A percentile compares a stretch with the other conserved stretches of the same genome.
These are phyloP conservation scores for Trichosporon sp. DNA, from an alignment of 1,284 basidiomycete species.

Conservation along the genomic window DNA sequence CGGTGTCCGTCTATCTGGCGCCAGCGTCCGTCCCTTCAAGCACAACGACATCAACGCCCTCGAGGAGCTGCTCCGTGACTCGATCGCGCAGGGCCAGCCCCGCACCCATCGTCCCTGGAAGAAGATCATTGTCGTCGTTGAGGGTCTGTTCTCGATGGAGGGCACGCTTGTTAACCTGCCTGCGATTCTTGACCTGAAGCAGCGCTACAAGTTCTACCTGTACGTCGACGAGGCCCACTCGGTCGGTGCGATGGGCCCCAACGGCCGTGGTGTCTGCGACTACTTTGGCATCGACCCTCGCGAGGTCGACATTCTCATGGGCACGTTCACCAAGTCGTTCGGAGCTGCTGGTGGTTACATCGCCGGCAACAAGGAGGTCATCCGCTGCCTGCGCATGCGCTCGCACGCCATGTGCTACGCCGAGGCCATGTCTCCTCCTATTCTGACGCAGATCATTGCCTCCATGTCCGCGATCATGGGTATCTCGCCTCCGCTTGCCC, in stretches of 20 bases:
- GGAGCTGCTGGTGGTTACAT: constrained; percentile 97
- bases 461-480: constrained; percentile 98
- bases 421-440: constrained; percentile 84
- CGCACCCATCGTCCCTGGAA: constrained; percentile 98
- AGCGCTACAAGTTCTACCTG: constrained; percentile 97
- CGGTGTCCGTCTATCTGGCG: constrained; percentile 83
- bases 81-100: constrained; percentile 94
- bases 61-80: constrained; percentile 77
- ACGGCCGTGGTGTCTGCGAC: constrained; percentile 90
- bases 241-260: constrained; percentile 87
- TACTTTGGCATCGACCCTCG: constrained; percentile 85
- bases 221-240: constrained; percentile 98
- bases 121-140: constrained; percentile 92
- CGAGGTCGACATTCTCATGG: constrained; percentile 90
- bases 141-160: constrained; percentile 98
- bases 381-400: constrained; percentile 72
- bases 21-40: constrained; percentile 88
- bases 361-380: constrained; percentile 70
- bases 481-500: constrained; percentile 54
- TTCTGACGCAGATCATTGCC: constrained; percentile 83
- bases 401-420: constrained; percentile 84
- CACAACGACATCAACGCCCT: constrained; percentile 89
- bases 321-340: constrained; percentile 98
- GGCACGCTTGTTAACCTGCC: constrained; percentile 87
- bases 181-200: constrained; percentile 76